phyloP scores from a whole-genome alignment of 495 filamentous ascomycete genomes.

The Penicillium manginii region DNA sequence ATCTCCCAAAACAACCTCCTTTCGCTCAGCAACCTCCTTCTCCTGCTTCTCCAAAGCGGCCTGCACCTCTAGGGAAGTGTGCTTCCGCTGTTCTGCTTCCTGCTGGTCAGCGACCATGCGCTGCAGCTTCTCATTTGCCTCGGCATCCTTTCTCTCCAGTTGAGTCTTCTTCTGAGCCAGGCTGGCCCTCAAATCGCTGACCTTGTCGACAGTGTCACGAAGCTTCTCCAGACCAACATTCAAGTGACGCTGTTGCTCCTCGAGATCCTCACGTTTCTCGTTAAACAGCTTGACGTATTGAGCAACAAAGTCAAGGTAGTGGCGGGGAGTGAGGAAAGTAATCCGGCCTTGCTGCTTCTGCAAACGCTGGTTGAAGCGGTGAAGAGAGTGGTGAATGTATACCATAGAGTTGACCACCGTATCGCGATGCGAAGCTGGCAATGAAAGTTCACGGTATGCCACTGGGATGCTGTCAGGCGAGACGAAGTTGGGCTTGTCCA shows the following conservation, averaged over 20 bases:
- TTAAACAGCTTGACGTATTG: constrained; percentile 98
- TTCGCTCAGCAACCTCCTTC: constrained; percentile 79
- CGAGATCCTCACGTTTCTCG: constrained; percentile 96
- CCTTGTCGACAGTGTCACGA: constrained; percentile 97
- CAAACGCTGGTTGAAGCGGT: constrained; percentile 84
- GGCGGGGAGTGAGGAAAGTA: constrained; percentile 92
- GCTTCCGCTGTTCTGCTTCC: constrained; percentile 91
- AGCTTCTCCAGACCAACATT: constrained; percentile 98
- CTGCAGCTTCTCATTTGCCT: constrained; percentile 96
- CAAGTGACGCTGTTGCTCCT: constrained; percentile 97
- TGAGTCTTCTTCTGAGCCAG: constrained; percentile 92
- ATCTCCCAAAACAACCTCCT: constrained; percentile 83
- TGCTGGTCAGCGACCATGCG: constrained; percentile 96
- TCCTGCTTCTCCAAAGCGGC: constrained; percentile 86
- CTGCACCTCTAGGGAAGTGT: constrained; percentile 85
- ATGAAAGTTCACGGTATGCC: constrained; percentile 79
- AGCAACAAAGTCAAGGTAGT: constrained; percentile 97
- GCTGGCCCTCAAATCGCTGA: constrained; percentile 85
- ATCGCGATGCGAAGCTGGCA: constrained; percentile 89
- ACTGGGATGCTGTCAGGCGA: constrained; percentile 93
- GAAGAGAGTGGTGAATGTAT: constrained; percentile 93
- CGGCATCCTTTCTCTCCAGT: constrained; percentile 87
- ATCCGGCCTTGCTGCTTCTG: constrained; percentile 87
- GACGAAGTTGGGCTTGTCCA: constrained; percentile 80
- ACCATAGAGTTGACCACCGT: constrained; percentile 97